Base-by-base conservation (phyloP, 2,329 filamentous ascomycete genomes). In the Monosporascus sp. region DNA sequence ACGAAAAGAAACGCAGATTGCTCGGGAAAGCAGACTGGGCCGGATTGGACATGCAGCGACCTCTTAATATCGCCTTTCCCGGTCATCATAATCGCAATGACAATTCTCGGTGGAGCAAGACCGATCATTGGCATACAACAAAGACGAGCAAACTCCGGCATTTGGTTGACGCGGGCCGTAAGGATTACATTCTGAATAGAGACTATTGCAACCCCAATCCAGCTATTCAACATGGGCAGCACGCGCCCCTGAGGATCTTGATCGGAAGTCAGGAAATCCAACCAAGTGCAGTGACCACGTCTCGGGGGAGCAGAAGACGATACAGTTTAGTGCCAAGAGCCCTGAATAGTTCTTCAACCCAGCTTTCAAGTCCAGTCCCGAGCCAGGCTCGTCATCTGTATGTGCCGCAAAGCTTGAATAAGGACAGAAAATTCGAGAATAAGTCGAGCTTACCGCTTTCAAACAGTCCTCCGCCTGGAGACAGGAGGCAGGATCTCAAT, bases 261-360 rank as follows among this genome's bases (percentile, higher is more conserved):
- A 65, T 75, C 45, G 72, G 71, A 8, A 71, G 66, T 41, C 66
- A 67, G 51, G 67, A 69, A 48, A 68, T 66, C 50, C 57, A 59
- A 11, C 58, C 60, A 11, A 65, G 58, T 52, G 20, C 53, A 37
- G 54, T 36, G 19, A 59, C 58, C 17, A 24, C 48, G 26, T 63
- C 61, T 14, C 57, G 57, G 27, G 26, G 34, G 43, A 59, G 55
- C 47, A 48, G n/a, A 43, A 59, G 46, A n/a, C 60, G 54, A 54
- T 56, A 57, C n/a, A 58, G 53, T 38, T 38, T 58, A 16, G 48
- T 52, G 26, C 54, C 57, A 31, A 49, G 46, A 8, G 52, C 51
- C 9, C 34, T 53, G 34, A 31, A 51, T 9, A 50, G 40, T 26
- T 56, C 53, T 14, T 52, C 53, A 11, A 44, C 50, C 34, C 45